Conservation (phyloP, 345 rosid genomes). For the Aethionema arabicum region DNA sequence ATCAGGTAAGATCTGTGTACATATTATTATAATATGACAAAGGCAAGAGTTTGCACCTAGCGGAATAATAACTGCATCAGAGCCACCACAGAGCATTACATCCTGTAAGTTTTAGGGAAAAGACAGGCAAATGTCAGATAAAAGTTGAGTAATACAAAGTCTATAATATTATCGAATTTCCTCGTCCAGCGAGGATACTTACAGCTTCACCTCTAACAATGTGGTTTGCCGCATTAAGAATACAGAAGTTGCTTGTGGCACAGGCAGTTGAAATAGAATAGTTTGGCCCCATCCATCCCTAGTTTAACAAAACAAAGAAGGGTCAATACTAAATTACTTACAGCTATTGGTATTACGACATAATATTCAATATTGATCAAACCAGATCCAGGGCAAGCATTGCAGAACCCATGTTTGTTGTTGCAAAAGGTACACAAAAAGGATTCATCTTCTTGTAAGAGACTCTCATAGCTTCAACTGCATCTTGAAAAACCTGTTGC, state of each 20-base stretch:
- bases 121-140: slow-evolving; percentile 2
- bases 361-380: slow-evolving; percentile 30
- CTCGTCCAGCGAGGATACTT: slow-evolving; percentile 40
- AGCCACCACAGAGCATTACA: slow-evolving; percentile 97
- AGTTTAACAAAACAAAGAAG: slow-evolving; percentile 29
- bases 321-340: slow-evolving; percentile 4
- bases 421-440: slow-evolving; percentile 92
- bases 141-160: slow-evolving; percentile 17
- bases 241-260: slow-evolving; percentile 94
- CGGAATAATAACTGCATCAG: slow-evolving; percentile 86
- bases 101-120: slow-evolving; percentile 49
- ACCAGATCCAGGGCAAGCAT: slow-evolving; percentile 99
- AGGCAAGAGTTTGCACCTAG: slow-evolving; percentile 56
- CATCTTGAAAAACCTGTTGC: slow-evolving; percentile 83
- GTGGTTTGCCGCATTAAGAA: slow-evolving; percentile 89
- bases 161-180: slow-evolving; percentile 17
- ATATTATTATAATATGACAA: slow-evolving; percentile 6
- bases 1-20: slow-evolving; percentile 21
- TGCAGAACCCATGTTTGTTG: slow-evolving; percentile 99
- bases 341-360: slow-evolving; percentile 13
- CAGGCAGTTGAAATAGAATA: slow-evolving; percentile 97
- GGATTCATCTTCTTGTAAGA: slow-evolving; percentile 94
- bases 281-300: slow-evolving; percentile 99
- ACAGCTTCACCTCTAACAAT: slow-evolving; percentile 96
- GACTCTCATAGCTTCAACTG: slow-evolving; percentile 82